These are phyloP conservation scores for Chlorella vulgaris DNA, from an alignment of 139 green algal genomes.

Conservation along the genomic window DNA sequence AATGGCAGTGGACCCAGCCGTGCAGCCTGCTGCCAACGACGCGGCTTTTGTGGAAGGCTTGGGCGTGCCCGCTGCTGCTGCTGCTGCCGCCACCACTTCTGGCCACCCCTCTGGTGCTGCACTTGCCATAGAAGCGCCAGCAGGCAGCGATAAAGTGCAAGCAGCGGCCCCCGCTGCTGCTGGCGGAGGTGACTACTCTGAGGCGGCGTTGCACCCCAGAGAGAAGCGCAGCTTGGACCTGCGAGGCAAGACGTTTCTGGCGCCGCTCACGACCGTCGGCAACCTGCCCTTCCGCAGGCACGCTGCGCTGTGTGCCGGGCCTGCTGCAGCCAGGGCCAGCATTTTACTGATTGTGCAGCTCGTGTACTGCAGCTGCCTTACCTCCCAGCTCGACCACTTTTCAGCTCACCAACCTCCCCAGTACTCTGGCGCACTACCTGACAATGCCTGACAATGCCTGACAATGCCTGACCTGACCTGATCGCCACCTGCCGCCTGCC, in stretches of 20 bases:
- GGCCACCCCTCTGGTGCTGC: neutral
- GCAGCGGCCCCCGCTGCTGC: neutral
- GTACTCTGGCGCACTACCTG: too few relatives aligned
- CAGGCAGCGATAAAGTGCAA: too few relatives aligned
- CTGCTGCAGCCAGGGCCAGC: too few relatives aligned
- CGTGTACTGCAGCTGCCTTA: neutral
- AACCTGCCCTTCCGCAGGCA: slow-evolving; percentile 93
- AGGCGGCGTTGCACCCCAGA: slow-evolving; percentile 42
- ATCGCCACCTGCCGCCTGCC: too few relatives aligned
- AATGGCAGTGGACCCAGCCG: neutral
- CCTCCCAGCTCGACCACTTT: neutral
- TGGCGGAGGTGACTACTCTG: slow-evolving; percentile 19
- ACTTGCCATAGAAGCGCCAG: neutral
- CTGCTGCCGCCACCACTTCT: neutral
- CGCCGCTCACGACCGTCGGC: slow-evolving; percentile 95
- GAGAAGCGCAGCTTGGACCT: slow-evolving; percentile 81
- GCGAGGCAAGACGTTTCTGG: slow-evolving; percentile 88
- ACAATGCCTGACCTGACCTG: neutral
- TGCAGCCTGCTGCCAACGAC: slow-evolving; percentile 16
- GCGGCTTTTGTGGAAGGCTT: slow-evolving; percentile 10
- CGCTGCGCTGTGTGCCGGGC: too few relatives aligned
- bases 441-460: neutral
- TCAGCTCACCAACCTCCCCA: neutral
- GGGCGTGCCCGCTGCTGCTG: slow-evolving; percentile 2
- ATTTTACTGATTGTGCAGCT: neutral